Evolutionary conservation across 2,329 filamentous ascomycete species (phyloP), one percentile per base, ranked within the genome.

Genomic region (Basipetospora chlamydospora): DNA sequence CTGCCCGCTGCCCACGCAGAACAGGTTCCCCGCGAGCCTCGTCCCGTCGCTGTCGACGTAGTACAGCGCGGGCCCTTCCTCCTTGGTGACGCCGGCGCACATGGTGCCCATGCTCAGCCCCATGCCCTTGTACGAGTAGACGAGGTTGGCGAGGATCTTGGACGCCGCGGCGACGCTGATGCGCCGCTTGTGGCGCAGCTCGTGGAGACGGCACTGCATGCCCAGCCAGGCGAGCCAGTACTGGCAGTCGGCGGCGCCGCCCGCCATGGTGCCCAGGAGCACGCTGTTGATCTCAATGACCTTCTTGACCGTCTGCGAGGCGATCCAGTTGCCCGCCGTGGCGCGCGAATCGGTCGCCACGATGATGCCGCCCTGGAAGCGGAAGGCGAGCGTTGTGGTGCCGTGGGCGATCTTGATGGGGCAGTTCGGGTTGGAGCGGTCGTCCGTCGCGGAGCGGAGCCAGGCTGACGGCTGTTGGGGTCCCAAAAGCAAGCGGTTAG

Each of bases 361-460:
- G 55, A 98, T 92, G 63, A 98, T 96, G 56, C 90, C 90, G 52
- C 87, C 87, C 65, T 96, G 78, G 72, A 96, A 98, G 56, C 88
- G 79, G 73, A 98, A 98, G 44, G 87, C 88, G 43, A 98, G 77
- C 36, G 90, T 98, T 41, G 90, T 98, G 43, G 90, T 98, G 56
- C 90, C 90, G 74, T 98, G 90, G 45, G 90, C 90, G 52, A 98
- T 87, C 73, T 98, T 98, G 73, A 98, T 98, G 49, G 90, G 90
- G 63, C 87, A 95, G 63, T 82, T 77, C 41, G 90, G 86, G 69
- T 98, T 98, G 51, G 86, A 79, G 61, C 87, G 79, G 73, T 98
- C 90, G 67, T 98, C 90, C 48, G 90, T 96, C 60, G 85, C 85
- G 49, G 90, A 84, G 56, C 90, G 87, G 53, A 98, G 84, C 81